These are phyloP conservation scores for Mucor irregularis DNA, from an alignment of 371 early-diverging fungal genomes.

Conservation along the genomic window DNA sequence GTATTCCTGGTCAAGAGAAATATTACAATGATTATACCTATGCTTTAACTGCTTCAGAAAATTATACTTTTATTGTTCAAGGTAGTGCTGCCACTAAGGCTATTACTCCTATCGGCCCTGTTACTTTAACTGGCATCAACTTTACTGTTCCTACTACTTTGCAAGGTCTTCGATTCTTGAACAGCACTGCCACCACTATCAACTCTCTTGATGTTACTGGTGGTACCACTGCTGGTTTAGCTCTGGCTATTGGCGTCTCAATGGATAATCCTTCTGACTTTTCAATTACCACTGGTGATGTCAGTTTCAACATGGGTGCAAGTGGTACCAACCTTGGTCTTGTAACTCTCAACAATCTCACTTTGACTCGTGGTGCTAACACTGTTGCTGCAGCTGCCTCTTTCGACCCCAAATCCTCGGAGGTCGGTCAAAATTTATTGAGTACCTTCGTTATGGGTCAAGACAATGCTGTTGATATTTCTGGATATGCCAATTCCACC, in stretches of 20 bases:
- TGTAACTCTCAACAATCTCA: conserved; percentile 50
- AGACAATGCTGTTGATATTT: conserved; percentile 48
- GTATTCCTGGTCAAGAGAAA: conserved; percentile 37
- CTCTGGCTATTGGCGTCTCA: conserved; percentile 53
- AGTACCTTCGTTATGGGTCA: conserved; percentile 59
- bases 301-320: conserved; percentile 48
- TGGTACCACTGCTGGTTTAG: conserved; percentile 48
- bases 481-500: conserved; percentile 50
- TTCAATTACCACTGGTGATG: conserved; percentile 57
- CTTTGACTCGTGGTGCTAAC: conserved; percentile 52
- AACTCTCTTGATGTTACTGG: conserved; percentile 62
- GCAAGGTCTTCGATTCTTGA: conserved; percentile 62
- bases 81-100: conserved; percentile 58
- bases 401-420: conserved; percentile 51
- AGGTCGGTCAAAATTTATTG: conserved; percentile 54
- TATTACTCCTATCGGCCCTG: conserved; percentile 59
- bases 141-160: conserved; percentile 58
- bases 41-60: conserved; percentile 44
- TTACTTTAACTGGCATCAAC: conserved; percentile 55
- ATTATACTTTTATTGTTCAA: conserved; percentile 49
- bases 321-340: conserved; percentile 45
- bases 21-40: conserved; percentile 53
- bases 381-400: conserved; percentile 47
- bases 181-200: conserved; percentile 56
- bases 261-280: conserved; percentile 64